Conservation (phyloP, 2,329 filamentous ascomycete genomes). For the Sporothrix pallida region DNA sequence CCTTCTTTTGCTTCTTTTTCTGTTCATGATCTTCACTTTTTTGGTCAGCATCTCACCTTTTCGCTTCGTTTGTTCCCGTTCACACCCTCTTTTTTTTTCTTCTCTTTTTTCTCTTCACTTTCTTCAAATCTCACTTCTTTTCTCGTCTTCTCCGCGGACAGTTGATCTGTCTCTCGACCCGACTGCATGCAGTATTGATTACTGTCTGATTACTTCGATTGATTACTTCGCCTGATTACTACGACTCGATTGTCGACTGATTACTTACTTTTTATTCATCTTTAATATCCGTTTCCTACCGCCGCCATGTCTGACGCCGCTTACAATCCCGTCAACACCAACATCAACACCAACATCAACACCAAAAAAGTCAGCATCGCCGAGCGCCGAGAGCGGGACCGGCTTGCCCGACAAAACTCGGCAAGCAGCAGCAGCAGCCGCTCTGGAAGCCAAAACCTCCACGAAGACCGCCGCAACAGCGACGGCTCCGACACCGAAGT, state of each 20-base stretch:
- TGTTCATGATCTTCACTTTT: not conserved
- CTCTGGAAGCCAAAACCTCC: not conserved
- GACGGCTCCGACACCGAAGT: constrained; percentile 44
- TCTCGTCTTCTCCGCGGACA: not conserved
- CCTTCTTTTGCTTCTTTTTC: not conserved
- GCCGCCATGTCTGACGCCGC: not conserved
- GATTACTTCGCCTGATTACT: too few species aligned
- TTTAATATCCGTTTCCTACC: not conserved
- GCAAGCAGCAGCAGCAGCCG: not conserved
- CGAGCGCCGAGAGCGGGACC: not conserved
- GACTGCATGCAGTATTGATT: too few species aligned
- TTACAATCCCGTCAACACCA: constrained; percentile 31
- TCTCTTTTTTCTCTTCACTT: not conserved
- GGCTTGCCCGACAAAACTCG: not conserved
- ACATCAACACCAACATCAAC: not conserved
- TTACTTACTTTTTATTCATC: not conserved
- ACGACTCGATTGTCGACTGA: too few species aligned
- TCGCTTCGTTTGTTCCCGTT: not conserved
- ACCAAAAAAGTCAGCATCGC: not conserved
- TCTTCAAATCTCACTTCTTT: not conserved
- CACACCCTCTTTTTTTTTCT: not conserved
- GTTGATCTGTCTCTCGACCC: not conserved
- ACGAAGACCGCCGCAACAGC: constrained; percentile 6
- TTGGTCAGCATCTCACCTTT: not conserved
- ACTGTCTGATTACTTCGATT: too few species aligned